Conservation (phyloP, 225 moss, liverwort and hornwort species). For the Pleurozium schreberi region DNA sequence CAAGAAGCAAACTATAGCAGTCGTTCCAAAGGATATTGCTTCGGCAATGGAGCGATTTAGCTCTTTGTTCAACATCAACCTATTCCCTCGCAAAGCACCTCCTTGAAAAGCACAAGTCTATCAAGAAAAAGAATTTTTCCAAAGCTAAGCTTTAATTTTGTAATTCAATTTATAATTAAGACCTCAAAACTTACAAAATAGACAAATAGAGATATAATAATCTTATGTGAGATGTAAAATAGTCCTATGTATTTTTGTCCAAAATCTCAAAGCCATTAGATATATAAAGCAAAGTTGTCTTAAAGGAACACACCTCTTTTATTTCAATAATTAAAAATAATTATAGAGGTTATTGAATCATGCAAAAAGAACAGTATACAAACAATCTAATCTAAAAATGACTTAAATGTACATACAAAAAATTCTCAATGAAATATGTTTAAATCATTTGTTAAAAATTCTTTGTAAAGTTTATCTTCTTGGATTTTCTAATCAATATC, state of each 20-base stretch:
- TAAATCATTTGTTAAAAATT: neutral
- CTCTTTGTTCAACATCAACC: constrained; percentile 48
- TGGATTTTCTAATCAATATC: neutral
- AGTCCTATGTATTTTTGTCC: no score
- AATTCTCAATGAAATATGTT: neutral
- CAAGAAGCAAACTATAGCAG: constrained; percentile 60
- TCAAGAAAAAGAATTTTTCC: fast-evolving
- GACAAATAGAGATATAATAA: neutral
- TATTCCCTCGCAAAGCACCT: constrained; percentile 85
- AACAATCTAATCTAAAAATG: fast-evolving
- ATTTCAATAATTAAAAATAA: neutral
- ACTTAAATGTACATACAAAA: neutral
- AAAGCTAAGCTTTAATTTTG: neutral
- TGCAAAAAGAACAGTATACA: neutral
- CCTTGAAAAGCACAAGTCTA: neutral
- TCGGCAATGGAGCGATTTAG: constrained; percentile 48
- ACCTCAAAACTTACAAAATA: neutral
- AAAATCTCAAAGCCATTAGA: neutral
- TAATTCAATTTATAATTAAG: neutral
- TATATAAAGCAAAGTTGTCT: neutral
- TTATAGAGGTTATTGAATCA: neutral
- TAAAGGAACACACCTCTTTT: no score
- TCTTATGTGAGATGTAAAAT: neutral
- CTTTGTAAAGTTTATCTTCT: neutral
- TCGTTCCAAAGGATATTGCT: constrained; percentile 65